These are phyloP conservation scores for Talaromyces sp. DNA, from an alignment of 2,329 filamentous ascomycete species.

Conservation along the genomic window DNA sequence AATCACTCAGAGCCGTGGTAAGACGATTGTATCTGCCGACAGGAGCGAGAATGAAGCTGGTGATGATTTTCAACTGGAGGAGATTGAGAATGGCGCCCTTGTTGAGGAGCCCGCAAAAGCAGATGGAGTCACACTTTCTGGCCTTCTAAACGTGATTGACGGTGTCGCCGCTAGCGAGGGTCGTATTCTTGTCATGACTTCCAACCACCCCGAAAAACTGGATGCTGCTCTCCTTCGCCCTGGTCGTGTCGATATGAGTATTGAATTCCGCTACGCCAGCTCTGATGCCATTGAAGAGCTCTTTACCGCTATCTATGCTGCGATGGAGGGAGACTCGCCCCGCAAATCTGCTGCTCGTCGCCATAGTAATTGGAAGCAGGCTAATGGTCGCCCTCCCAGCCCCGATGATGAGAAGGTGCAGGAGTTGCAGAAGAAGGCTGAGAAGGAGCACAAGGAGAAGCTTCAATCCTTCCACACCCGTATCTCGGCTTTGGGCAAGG, in stretches of 20 bases:
- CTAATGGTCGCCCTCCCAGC: background rate
- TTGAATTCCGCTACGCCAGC: slow-evolving; percentile 56
- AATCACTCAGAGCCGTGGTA: slow-evolving; percentile 58
- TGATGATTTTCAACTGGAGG: background rate
- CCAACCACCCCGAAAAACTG: slow-evolving; percentile 66
- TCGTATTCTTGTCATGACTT: slow-evolving; percentile 73
- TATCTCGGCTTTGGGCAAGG: slow-evolving; percentile 27
- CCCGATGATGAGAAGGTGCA: slow-evolving; percentile 3
- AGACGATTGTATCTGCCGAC: slow-evolving; percentile 5
- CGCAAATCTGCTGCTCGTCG: slow-evolving; percentile 11
- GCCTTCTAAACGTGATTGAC: slow-evolving; percentile 70
- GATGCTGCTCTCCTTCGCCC: slow-evolving; percentile 67
- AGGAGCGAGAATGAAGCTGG: background rate
- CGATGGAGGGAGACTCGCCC: slow-evolving; percentile 33
- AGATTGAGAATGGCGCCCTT: slow-evolving; percentile 13
- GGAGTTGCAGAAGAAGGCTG: background rate
- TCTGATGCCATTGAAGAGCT: slow-evolving; percentile 41
- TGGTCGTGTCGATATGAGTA: slow-evolving; percentile 67
- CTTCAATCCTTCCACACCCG: slow-evolving; percentile 18
- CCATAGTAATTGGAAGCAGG: slow-evolving; percentile 2
- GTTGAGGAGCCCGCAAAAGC: slow-evolving; percentile 20
- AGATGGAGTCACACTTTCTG: slow-evolving; percentile 64
- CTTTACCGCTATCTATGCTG: slow-evolving; percentile 43
- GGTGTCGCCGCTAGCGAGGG: slow-evolving; percentile 71
- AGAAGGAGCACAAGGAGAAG: slow-evolving; percentile 1